Evolutionary conservation across 2,329 filamentous ascomycete species (phyloP).

Genomic region (Xylariaceae sp.): DNA sequence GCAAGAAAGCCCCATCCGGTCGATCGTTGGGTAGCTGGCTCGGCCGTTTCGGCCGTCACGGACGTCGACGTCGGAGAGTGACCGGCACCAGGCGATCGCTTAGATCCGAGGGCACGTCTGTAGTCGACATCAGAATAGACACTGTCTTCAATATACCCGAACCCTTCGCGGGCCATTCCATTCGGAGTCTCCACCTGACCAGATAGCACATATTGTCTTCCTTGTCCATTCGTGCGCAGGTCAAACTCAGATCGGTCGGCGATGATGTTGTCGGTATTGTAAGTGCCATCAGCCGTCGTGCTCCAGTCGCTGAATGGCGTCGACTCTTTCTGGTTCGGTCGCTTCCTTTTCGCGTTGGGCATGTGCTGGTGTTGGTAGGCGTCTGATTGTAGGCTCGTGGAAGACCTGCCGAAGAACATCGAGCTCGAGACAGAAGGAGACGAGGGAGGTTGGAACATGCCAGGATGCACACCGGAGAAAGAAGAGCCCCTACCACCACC

Average conservation of each 20-base stretch:
- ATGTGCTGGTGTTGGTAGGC: conserved; percentile 29
- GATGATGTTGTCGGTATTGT: conserved; percentile 27
- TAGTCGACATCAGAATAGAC: conserved; percentile 54
- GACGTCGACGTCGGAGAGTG: conserved; percentile 33
- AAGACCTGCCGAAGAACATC: conserved; percentile 36
- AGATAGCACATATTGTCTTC: conserved; percentile 44
- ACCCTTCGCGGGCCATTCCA: conserved; percentile 27
- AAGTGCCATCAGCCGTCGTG: conserved; percentile 20
- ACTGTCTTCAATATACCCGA: conserved; percentile 44
- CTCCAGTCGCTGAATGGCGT: conserved; percentile 33
- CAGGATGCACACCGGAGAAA: conserved; percentile 37
- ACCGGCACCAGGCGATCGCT: conserved; percentile 35
- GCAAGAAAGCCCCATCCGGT: conserved; percentile 54
- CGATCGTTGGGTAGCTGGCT: conserved; percentile 16
- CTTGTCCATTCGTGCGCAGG: conserved; percentile 19
- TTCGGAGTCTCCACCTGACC: conserved; percentile 49
- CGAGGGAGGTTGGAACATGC: conserved; percentile 43
- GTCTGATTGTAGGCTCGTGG: conserved; percentile 36
- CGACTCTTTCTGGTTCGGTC: conserved; percentile 32
- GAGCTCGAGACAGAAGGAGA: conserved; percentile 38
- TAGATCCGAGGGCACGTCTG: conserved; percentile 47
- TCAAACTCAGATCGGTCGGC: conserved; percentile 23
- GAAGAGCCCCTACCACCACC: conserved; percentile 14
- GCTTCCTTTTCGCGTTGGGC: conserved; percentile 45
- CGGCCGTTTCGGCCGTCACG: conserved; percentile 16